These are phyloP conservation scores for Wickerhamomyces queroliae DNA, from an alignment of 805 yeast species.

Conservation along the genomic window DNA sequence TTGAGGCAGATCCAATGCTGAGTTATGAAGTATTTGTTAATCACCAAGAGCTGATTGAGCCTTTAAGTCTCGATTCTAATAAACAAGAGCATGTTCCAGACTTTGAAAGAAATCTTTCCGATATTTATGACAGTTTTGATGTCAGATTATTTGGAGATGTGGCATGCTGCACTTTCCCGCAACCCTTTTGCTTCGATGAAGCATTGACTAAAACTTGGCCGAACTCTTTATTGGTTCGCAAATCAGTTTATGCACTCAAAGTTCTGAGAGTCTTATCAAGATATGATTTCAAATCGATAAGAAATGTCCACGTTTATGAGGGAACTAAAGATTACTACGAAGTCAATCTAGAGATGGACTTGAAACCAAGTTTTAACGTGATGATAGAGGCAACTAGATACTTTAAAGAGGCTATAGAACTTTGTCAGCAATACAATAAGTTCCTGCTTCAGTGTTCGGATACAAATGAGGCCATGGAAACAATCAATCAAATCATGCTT, in stretches of 20 bases:
- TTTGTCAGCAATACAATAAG: neutral
- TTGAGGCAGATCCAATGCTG: too few relatives aligned
- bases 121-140: too few relatives aligned
- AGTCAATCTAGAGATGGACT: neutral
- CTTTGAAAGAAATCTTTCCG: too few relatives aligned
- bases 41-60: too few relatives aligned
- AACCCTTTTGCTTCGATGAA: neutral
- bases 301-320: neutral
- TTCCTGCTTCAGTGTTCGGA: neutral
- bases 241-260: neutral
- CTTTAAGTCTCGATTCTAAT: too few relatives aligned
- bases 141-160: too few relatives aligned
- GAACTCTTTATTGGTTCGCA: neutral
- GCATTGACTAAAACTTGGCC: neutral
- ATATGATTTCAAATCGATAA: neutral
- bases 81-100: too few relatives aligned
- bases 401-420: neutral
- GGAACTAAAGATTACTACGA: neutral
- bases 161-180: too few relatives aligned
- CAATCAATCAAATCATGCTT: neutral
- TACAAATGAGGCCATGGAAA: neutral
- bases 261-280: neutral
- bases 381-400: neutral
- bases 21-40: too few relatives aligned
- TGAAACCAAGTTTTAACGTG: neutral